phyloP scores from a whole-genome alignment of 1,284 basidiomycete species.

The Blastosporella zonata region DNA sequence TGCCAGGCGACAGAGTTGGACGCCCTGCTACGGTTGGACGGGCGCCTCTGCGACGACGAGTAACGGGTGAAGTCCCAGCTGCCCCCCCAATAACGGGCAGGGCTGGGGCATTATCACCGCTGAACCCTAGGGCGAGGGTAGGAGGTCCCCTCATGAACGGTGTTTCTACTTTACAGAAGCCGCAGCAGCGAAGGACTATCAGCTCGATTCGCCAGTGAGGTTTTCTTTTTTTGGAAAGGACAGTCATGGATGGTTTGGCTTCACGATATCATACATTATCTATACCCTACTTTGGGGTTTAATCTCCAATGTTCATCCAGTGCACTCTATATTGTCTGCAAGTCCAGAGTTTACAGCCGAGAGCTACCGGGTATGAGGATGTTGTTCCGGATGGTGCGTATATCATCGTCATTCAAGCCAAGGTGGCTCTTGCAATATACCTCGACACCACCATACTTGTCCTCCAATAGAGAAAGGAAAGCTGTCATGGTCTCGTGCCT shows the following conservation, averaged over 20 bases:
- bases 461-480: constrained; percentile 55
- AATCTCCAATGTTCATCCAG: neutral
- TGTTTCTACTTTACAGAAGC: constrained; percentile 29
- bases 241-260: constrained; percentile 3
- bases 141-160: constrained; percentile 35
- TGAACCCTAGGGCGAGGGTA: constrained; percentile 64
- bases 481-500: constrained; percentile 72
- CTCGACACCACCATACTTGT: constrained; percentile 67
- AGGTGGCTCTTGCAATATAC: constrained; percentile 54
- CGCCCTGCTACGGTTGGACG: constrained; percentile 30
- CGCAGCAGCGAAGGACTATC: constrained; percentile 48
- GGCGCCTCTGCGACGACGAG: constrained; percentile 53
- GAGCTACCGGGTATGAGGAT: constrained; percentile 39
- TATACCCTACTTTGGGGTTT: constrained; percentile 9
- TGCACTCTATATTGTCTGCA: neutral
- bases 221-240: constrained; percentile 1
- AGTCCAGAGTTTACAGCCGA: constrained; percentile 5
- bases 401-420: constrained; percentile 56
- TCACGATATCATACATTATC: constrained; percentile 16
- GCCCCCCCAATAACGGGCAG: constrained; percentile 24
- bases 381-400: constrained; percentile 57
- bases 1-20: constrained; percentile 25
- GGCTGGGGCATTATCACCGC: constrained; percentile 56
- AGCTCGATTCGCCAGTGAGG: constrained; percentile 42
- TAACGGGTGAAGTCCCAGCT: constrained; percentile 45